Conservation (phyloP, 2,329 filamentous ascomycete species). For the Sarocladiaceae sp. region DNA sequence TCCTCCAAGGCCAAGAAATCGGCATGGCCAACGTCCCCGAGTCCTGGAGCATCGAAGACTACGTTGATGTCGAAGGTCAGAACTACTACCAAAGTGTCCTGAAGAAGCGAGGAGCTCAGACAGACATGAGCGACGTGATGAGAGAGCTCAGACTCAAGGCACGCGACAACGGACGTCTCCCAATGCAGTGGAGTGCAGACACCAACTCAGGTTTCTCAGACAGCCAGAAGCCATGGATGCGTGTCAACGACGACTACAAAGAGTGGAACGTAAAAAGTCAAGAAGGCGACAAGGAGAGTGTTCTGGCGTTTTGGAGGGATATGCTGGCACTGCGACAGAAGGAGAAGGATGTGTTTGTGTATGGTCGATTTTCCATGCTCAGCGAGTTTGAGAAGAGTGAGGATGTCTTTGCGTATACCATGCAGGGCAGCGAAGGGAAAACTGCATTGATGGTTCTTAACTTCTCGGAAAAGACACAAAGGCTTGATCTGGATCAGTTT, state of each 20-base stretch:
- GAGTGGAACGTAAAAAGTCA: conserved; percentile 18
- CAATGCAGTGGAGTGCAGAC: conserved; percentile 45
- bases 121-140: conserved; percentile 29
- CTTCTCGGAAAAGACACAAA: not conserved
- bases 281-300: conserved; percentile 12
- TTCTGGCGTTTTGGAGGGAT: conserved; percentile 16
- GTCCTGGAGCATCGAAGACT: conserved; percentile 37
- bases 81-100: conserved; percentile 31
- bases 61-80: conserved; percentile 36
- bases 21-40: conserved; percentile 43
- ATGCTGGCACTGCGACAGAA: conserved; percentile 14
- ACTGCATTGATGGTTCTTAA: conserved; percentile 5
- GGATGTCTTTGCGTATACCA: conserved; percentile 5
- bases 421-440: conserved; percentile 2
- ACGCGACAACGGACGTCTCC: conserved; percentile 20
- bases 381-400: conserved; percentile 13
- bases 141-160: conserved; percentile 35
- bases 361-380: conserved; percentile 17
- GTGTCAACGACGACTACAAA: conserved; percentile 20
- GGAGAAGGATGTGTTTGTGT: conserved; percentile 18
- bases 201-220: conserved; percentile 39
- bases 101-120: conserved; percentile 13
- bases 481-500: not conserved
- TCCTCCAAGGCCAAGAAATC: conserved; percentile 50
- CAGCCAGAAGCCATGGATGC: conserved; percentile 23